Conservation (phyloP, 164 flowering plant genomes). For the Vitis vinifera region DNA sequence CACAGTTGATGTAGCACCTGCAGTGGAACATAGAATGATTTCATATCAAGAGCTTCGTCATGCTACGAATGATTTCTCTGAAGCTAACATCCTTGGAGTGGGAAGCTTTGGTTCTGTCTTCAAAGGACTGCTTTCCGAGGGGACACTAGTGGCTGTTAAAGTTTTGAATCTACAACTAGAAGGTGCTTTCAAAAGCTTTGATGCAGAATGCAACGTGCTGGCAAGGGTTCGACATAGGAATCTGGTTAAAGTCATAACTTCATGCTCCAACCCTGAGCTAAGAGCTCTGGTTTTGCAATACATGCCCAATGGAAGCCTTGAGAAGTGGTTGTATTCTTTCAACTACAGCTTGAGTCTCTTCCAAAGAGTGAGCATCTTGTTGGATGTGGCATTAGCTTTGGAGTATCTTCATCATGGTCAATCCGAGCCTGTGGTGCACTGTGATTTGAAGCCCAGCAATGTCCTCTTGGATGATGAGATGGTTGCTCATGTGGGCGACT, state of each 20-base stretch:
- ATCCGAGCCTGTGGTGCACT: conserved; percentile 16
- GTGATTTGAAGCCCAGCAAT: conserved; percentile 25
- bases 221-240: not conserved
- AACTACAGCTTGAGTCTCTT: not conserved
- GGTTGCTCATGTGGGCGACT: conserved; percentile 18
- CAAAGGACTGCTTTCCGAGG: not conserved
- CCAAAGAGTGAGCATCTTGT: not conserved
- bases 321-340: not conserved
- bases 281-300: not conserved
- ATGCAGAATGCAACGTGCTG: not conserved
- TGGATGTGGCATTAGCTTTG: conserved; percentile 1
- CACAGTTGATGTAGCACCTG: not conserved
- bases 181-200: not conserved
- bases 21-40: not conserved
- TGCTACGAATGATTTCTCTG: conserved; percentile 1
- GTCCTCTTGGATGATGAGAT: conserved; percentile 17
- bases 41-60: not conserved
- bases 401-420: conserved; percentile 24
- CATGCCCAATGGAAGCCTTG: not conserved
- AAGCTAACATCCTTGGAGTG: conserved; percentile 3
- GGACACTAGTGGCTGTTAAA: not conserved
- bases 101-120: not conserved
- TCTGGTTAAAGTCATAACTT: not conserved
- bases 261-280: not conserved
- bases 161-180: not conserved